Base-by-base conservation (phyloP, 2,329 filamentous ascomycete species). In the Plenodomus lindquistii region DNA sequence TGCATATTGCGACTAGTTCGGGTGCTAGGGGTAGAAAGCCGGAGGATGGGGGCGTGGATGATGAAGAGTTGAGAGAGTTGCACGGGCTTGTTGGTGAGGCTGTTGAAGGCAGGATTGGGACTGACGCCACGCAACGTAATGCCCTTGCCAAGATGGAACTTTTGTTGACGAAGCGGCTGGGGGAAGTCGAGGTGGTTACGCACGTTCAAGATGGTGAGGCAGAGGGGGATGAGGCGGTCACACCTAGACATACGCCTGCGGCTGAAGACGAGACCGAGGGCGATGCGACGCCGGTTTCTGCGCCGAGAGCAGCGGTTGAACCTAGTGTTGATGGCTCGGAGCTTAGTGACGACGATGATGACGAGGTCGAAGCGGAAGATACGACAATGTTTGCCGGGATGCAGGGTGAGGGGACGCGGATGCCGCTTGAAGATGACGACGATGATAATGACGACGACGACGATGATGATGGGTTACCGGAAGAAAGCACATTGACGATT, bases 1-100 rank as follows among this genome's bases (percentile, higher is more conserved):
- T 97, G 2, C 85, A 92, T 66, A 81, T 97, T 1, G 81, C 89
- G 0, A 78, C 86, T 1, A 85, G 85, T 0, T 52, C 59, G 19
- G 54, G 60, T 8, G 69, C 66, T 21, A 57, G 73, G 2, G 56
- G 48, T 15, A 66, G 67, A 18, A 47, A 15, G 9, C 6, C 56
- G 10, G 50, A 60, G 35, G 35, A 21, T 4, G 31, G 17, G 2
- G 13, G 34, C 2, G 51, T 46, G 10, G 48, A 62, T 22, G 51
- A 59, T 24, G 68, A 70, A 21, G 46, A 38, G 4, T 47, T 71
- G 11, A 40, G 46, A 44, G 67, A 67, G 0, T 59, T 79, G 3
- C 75, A 78, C 39, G 74, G 73, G 4, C 75, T 83, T 11, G 69
- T 77, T 16, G 66, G 63, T 5, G 77, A 79, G 61, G 73, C 76